Percentiles rank a stretch among this genome's conserved stretches.
These are phyloP conservation scores for Adansonia madagascariensis DNA, from an alignment of 441 rosid genomes.

Conservation along the genomic window DNA sequence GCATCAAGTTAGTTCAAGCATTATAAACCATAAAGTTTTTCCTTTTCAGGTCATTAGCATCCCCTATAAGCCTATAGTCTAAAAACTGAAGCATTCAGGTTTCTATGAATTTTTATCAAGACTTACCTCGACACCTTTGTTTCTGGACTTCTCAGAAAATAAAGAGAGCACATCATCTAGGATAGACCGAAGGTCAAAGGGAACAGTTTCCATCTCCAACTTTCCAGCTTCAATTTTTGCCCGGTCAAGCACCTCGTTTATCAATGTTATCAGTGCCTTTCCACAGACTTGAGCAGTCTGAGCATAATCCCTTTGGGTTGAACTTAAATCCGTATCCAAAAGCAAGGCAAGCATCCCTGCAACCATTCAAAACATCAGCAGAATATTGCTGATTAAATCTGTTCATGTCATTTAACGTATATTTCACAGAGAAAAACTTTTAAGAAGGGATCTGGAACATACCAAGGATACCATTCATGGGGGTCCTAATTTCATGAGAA, in stretches of 20 bases:
- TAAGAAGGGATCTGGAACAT: constrained; percentile 29
- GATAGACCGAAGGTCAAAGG: constrained; percentile 73
- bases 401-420: not conserved
- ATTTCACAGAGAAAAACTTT: constrained; percentile 10
- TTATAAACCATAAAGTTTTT: not conserved
- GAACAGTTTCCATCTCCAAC: constrained; percentile 81
- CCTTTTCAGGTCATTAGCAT: not conserved
- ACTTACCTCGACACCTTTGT: constrained; percentile 89
- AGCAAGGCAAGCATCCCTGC: constrained; percentile 93
- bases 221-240: constrained; percentile 96
- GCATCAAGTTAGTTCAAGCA: constrained; percentile 27
- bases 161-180: constrained; percentile 93
- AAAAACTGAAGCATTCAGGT: not conserved
- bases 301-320: constrained; percentile 88
- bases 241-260: constrained; percentile 95
- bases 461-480: constrained; percentile 99
- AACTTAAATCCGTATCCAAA: constrained; percentile 82
- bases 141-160: constrained; percentile 86
- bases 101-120: not conserved
- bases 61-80: not conserved
- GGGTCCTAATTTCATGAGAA: constrained; percentile 96
- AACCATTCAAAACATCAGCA: constrained; percentile 9
- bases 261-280: constrained; percentile 89
- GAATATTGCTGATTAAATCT: not conserved
- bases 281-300: constrained; percentile 95